phyloP scores from a whole-genome alignment of 176 grass and related monocot genomes.

The Ensete ventricosum region DNA sequence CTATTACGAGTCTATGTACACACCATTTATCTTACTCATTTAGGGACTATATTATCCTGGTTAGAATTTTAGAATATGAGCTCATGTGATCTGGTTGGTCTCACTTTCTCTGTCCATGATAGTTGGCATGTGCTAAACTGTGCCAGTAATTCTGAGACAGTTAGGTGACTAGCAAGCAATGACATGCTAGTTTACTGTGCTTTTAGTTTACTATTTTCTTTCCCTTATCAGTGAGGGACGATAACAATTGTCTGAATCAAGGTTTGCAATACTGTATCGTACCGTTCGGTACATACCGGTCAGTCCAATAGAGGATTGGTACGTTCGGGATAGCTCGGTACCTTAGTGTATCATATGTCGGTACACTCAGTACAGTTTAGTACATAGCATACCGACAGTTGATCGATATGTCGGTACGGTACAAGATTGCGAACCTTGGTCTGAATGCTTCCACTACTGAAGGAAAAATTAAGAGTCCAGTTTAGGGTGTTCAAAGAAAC shows the following conservation, averaged over 20 bases:
- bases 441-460: neutral
- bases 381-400: no score
- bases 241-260: neutral
- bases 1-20: conserved; percentile 1
- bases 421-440: no score
- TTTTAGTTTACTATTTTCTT: neutral
- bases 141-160: no score
- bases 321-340: no score
- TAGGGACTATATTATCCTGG: neutral
- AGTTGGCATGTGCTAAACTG: no score
- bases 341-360: no score
- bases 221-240: neutral
- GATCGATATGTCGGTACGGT: no score
- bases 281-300: no score
- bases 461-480: neutral
- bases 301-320: no score
- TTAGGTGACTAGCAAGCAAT: no score
- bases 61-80: neutral
- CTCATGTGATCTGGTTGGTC: neutral
- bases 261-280: no score
- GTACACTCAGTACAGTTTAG: no score
- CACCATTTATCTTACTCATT: neutral
- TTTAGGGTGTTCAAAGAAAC: neutral
- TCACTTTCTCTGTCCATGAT: neutral
- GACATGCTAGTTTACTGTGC: neutral